Evolutionary conservation across 768 basidiomycete species (phyloP).

Genomic region (Suillus subalutaceus): DNA sequence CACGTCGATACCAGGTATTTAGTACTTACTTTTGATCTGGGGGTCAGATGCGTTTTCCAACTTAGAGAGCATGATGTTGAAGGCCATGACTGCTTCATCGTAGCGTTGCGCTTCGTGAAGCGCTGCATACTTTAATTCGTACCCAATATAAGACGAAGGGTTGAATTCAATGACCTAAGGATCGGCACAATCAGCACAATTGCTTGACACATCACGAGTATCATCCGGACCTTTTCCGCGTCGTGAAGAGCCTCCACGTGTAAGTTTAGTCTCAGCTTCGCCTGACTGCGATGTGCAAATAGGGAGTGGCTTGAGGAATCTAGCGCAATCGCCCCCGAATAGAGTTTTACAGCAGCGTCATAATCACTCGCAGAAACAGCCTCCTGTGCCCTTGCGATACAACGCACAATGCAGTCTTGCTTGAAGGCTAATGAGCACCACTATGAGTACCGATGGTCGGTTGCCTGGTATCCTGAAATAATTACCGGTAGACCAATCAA

Average conservation of each 20-base stretch:
- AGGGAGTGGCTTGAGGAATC: not conserved
- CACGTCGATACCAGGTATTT: not conserved
- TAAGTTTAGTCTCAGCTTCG: not conserved
- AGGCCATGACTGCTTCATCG: not conserved
- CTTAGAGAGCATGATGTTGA: slow-evolving; percentile 1
- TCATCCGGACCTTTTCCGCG: not conserved
- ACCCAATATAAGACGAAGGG: not conserved
- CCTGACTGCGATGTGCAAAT: not conserved
- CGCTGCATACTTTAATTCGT: not conserved
- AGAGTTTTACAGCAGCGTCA: not conserved
- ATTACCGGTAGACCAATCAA: not conserved
- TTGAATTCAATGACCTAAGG: not conserved
- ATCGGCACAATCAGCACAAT: not conserved
- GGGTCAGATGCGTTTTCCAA: not conserved
- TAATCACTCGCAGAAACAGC: not conserved
- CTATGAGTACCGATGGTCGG: not conserved
- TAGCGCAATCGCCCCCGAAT: not conserved
- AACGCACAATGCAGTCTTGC: not conserved
- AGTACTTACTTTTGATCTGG: not conserved
- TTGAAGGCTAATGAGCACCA: not conserved
- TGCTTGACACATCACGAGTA: too few relatives aligned
- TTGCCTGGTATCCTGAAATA: not conserved
- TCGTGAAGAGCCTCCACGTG: not conserved
- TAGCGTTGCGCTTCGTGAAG: not conserved
- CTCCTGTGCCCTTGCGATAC: not conserved